Evolutionary conservation across 805 yeast genomes (phyloP), one percentile per base, ranked within the genome.

Genomic region (Saccharomycopsis oosterbeekiorum): DNA sequence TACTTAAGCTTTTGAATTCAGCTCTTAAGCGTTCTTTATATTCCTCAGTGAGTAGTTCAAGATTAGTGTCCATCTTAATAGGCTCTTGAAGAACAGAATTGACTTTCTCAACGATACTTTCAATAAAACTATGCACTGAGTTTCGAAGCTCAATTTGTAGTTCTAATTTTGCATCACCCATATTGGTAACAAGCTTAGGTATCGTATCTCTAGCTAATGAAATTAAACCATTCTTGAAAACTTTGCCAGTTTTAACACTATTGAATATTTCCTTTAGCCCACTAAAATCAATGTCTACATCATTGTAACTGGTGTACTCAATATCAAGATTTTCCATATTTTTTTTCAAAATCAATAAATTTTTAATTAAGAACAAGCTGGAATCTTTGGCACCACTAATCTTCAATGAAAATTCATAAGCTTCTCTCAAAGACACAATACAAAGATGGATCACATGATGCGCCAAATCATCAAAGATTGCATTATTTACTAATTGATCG

Each of bases 391-490:
- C 67, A 0, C 89, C 88, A 34, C 80, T 72, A 65, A 78, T 73
- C 6, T 75, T 67, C 41, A 71, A 66, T 6, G 83, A 78, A 26
- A 81, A 67, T 3, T 76, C 73, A 65, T 79, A 79, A 12, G 87
- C 86, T 15, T 75, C 72, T 60, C 80, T 80, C 66, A 90, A 72
- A 6, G 94, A 82, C 15, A 74, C 68, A 42, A 90, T 80, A 67
- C 94, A 85, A 54, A 86, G 80, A 69, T 89, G 97, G 3, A 93
- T 88, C 59, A 90, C 84, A 61, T 87, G 83, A 70, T 90, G 96
- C 0, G 97, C 96, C 65, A 92, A 74, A 68, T 89, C 96, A 70
- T 90, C 96, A 73, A 92, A 93, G 1, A 90, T 88, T 12, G 80
- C 74, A 1, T 92, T 84, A 65, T 86, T 85, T 42, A 93, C 81